These are phyloP conservation scores for Gynostemma pentaphyllum DNA, from an alignment of 306 rosid genomes.

Conservation along the genomic window DNA sequence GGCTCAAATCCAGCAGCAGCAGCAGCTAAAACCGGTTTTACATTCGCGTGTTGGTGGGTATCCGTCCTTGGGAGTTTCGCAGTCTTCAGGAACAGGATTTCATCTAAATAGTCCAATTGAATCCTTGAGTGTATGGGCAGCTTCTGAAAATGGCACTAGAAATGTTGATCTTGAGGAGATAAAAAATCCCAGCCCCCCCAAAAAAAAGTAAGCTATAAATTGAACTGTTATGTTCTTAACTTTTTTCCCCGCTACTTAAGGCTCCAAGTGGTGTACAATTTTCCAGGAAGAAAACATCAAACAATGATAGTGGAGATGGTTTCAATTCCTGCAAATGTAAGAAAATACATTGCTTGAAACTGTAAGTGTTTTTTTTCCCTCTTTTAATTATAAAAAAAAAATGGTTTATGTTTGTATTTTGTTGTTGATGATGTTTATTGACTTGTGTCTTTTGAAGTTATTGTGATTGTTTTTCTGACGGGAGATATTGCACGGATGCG, in stretches of 20 bases:
- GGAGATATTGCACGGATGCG: conserved; percentile 30
- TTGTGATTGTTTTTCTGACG: conserved; percentile 65
- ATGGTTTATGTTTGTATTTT: background rate
- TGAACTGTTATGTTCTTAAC: background rate
- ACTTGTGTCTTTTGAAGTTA: conserved; percentile 33
- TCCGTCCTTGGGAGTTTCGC: no score
- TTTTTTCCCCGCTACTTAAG: background rate
- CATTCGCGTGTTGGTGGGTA: no score
- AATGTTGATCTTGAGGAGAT: no score
- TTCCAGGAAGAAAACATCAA: conserved; percentile 37
- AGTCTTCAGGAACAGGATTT: no score
- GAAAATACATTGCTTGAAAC: conserved; percentile 65
- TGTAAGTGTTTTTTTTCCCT: conserved; percentile 33
- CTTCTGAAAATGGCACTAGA: no score
- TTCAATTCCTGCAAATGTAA: conserved; percentile 56
- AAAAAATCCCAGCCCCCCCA: no score
- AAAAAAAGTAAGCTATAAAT: no score
- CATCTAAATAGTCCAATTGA: no score
- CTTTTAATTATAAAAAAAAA: background rate
- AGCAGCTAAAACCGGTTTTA: no score
- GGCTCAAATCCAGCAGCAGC: no score
- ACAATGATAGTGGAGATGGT: conserved; percentile 20
- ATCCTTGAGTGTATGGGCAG: no score
- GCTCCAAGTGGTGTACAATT: conserved; percentile 14
- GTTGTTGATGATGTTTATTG: background rate